A percentile compares a stretch with the other conserved stretches of the same genome.
Evolutionary conservation across 768 basidiomycete species (phyloP).

Genomic region (Nevesoporus exiguus): DNA sequence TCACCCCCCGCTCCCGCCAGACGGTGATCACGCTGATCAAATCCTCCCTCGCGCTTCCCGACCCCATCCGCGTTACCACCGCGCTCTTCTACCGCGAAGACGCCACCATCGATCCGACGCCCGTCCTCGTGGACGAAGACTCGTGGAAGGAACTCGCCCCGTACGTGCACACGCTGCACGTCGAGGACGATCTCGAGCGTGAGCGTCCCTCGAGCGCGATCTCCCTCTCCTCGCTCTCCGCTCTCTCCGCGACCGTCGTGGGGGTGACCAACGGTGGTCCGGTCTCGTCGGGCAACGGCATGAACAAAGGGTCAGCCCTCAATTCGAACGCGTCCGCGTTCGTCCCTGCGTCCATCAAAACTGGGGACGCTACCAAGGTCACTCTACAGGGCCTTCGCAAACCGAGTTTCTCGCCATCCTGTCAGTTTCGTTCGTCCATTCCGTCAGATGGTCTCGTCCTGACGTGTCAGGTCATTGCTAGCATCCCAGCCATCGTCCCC

Average conservation of each 20-base stretch:
- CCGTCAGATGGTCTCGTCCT: neutral
- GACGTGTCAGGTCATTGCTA: slow-evolving; percentile 2
- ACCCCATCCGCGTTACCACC: slow-evolving; percentile 18
- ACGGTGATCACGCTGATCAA: slow-evolving; percentile 28
- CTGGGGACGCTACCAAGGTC: slow-evolving; percentile 16
- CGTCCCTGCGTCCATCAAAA: slow-evolving; percentile 23
- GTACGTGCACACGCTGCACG: slow-evolving; percentile 30
- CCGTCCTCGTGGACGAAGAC: slow-evolving; percentile 28
- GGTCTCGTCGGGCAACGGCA: neutral
- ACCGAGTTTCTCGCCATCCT: slow-evolving; percentile 22
- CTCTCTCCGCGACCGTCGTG: neutral
- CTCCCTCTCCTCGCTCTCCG: slow-evolving; percentile 5
- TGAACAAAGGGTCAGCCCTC: slow-evolving; percentile 3
- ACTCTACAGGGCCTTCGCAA: slow-evolving; percentile 17
- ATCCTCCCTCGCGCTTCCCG: slow-evolving; percentile 10
- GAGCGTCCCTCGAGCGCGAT: slow-evolving; percentile 15
- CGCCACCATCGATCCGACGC: slow-evolving; percentile 21
- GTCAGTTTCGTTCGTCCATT: slow-evolving; percentile 3
- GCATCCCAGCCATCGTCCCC: slow-evolving; percentile 26
- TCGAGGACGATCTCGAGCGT: slow-evolving; percentile 28
- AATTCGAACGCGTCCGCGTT: slow-evolving; percentile 27
- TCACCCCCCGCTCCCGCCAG: neutral
- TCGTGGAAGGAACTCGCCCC: slow-evolving; percentile 33
- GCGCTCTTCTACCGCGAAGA: slow-evolving; percentile 32
- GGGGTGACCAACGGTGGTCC: neutral